Percentiles rank a stretch among this genome's conserved stretches.
These are phyloP conservation scores for Aspergillus viridinutans DNA, from an alignment of 2,329 filamentous ascomycete genomes.

Conservation along the genomic window DNA sequence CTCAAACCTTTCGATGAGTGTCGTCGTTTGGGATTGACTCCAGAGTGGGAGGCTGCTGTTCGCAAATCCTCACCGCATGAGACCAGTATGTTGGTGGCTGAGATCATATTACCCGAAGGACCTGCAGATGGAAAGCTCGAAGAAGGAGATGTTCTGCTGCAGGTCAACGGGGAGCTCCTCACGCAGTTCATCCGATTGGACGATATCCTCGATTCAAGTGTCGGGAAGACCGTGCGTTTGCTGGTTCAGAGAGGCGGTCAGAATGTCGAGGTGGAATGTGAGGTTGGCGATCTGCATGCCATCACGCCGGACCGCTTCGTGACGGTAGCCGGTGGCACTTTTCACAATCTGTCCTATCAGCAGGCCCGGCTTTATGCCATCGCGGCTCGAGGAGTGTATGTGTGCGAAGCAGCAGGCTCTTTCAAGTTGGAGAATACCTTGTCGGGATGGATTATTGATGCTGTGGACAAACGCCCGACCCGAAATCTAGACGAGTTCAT, in stretches of 20 bases:
- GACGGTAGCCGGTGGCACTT: slow-evolving; percentile 86
- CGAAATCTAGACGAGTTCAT: slow-evolving; percentile 85
- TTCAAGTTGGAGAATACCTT: slow-evolving; percentile 91
- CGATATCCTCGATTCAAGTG: slow-evolving; percentile 83
- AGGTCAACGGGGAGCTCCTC: slow-evolving; percentile 88
- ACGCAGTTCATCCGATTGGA: slow-evolving; percentile 91
- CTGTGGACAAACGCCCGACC: slow-evolving; percentile 86
- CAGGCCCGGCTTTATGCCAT: slow-evolving; percentile 95
- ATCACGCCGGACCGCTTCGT: slow-evolving; percentile 97
- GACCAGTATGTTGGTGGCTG: slow-evolving; percentile 94
- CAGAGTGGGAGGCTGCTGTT: slow-evolving; percentile 81
- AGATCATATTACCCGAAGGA: slow-evolving; percentile 87
- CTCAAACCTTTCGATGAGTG: slow-evolving; percentile 98
- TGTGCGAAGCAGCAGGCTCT: slow-evolving; percentile 90
- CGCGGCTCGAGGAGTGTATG: slow-evolving; percentile 84
- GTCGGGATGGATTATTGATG: slow-evolving; percentile 89
- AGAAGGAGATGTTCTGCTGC: slow-evolving; percentile 89
- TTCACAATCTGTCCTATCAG: slow-evolving; percentile 96
- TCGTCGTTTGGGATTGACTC: slow-evolving; percentile 75
- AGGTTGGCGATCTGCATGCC: slow-evolving; percentile 82
- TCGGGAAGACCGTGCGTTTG: slow-evolving; percentile 72
- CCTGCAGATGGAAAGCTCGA: slow-evolving; percentile 83
- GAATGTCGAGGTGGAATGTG: slow-evolving; percentile 77
- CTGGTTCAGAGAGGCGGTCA: slow-evolving; percentile 84
- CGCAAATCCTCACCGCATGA: slow-evolving; percentile 83